Conservation (phyloP, 2,329 filamentous ascomycete genomes). For the Cordyceps tenuipes region DNA sequence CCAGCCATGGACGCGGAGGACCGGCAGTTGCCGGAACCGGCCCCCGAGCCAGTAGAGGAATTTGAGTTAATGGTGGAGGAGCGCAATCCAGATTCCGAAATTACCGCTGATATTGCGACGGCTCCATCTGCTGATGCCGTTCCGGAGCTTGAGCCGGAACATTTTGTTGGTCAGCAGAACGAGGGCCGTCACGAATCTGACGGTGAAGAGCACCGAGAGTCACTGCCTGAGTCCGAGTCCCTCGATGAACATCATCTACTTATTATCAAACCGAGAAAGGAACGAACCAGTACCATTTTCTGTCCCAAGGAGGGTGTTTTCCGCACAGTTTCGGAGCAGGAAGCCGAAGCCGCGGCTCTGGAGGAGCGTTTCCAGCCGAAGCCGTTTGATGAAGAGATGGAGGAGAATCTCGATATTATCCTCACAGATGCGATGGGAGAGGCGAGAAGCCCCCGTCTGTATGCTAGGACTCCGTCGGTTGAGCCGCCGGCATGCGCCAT, state of each 20-base stretch:
- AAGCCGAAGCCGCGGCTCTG: constrained; percentile 40
- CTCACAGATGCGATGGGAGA: constrained; percentile 21
- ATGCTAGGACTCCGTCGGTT: constrained; percentile 52
- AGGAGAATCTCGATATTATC: constrained; percentile 16
- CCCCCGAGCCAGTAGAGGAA: neutral
- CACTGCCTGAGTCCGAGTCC: constrained; percentile 8
- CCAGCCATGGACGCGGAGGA: constrained; percentile 15
- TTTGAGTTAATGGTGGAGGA: neutral
- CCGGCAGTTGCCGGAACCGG: constrained; percentile 10
- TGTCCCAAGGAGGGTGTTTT: constrained; percentile 57
- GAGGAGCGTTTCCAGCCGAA: constrained; percentile 23
- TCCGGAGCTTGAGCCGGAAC: constrained; percentile 14
- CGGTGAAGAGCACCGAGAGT: constrained; percentile 14
- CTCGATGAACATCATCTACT: constrained; percentile 10
- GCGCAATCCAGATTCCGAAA: neutral
- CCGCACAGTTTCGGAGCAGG: constrained; percentile 48
- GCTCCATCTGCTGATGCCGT: constrained; percentile 12
- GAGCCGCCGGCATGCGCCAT: constrained; percentile 54
- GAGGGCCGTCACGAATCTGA: neutral
- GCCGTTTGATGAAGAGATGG: constrained; percentile 19
- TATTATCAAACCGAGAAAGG: constrained; percentile 26
- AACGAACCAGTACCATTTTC: constrained; percentile 46
- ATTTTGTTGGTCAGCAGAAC: neutral
- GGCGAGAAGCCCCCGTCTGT: constrained; percentile 31
- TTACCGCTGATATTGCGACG: neutral